Evolutionary conservation across 768 basidiomycete genomes (phyloP).

Genomic region (Calocybe cyanea): DNA sequence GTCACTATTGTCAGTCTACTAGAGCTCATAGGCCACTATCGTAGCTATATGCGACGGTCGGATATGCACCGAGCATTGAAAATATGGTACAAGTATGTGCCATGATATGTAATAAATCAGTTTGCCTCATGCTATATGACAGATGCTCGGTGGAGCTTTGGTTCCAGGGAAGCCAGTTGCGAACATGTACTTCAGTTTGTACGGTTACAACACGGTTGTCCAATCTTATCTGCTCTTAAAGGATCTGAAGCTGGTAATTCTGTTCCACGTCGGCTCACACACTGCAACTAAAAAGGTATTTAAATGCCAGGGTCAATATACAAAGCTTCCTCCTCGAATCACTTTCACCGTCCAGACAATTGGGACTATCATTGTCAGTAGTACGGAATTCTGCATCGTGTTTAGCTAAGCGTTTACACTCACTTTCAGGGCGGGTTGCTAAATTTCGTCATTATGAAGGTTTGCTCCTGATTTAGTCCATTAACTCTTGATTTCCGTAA

Average conservation of each 20-base stretch:
- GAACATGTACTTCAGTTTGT: constrained; percentile 34
- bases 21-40: neutral
- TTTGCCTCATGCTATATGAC: neutral
- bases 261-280: neutral
- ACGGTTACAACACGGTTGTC: constrained; percentile 28
- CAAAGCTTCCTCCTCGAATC: constrained; percentile 57
- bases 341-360: constrained; percentile 51
- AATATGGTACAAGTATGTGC: constrained; percentile 29
- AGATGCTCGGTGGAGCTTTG: constrained; percentile 44
- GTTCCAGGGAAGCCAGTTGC: constrained; percentile 41
- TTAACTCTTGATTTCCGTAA: too few species aligned
- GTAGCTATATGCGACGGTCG: constrained; percentile 39
- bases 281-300: constrained; percentile 5
- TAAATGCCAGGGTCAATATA: constrained; percentile 29
- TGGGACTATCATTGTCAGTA: constrained; percentile 47
- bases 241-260: constrained; percentile 31
- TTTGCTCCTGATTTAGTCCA: constrained; percentile 24
- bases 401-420: neutral
- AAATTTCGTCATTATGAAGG: constrained; percentile 51
- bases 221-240: constrained; percentile 24
- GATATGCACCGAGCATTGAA: constrained; percentile 29
- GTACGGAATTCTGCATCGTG: too few species aligned
- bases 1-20: neutral
- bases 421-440: constrained; percentile 40
- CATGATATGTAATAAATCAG: too few species aligned